Evolutionary conservation across 257 asterid species (phyloP).

Genomic region (Ocimum tenuiflorum): DNA sequence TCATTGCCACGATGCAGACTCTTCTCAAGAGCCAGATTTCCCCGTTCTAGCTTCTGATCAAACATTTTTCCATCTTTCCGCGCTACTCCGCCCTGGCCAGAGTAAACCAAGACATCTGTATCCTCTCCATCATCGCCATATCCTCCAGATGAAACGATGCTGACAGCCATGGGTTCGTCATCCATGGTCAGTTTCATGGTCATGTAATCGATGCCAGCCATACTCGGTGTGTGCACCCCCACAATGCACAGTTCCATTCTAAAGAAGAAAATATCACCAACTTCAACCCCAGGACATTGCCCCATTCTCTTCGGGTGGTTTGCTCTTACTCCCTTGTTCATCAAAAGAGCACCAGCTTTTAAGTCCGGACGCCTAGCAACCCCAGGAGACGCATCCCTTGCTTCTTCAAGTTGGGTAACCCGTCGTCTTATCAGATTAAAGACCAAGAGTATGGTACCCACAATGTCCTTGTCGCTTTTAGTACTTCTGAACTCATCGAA

Average conservation of each 20-base stretch:
- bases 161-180: conserved; percentile 85
- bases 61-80: conserved; percentile 66
- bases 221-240: conserved; percentile 81
- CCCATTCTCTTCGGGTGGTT: conserved; percentile 62
- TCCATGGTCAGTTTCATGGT: conserved; percentile 44
- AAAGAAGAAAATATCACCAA: conserved; percentile 83
- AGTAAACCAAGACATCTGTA: conserved; percentile 60
- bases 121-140: conserved; percentile 77
- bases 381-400: conserved; percentile 37
- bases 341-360: conserved; percentile 52
- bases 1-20: conserved; percentile 52
- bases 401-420: conserved; percentile 60
- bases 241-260: conserved; percentile 83
- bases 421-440: conserved; percentile 54
- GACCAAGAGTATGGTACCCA: conserved; percentile 40
- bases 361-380: conserved; percentile 62
- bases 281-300: conserved; percentile 67
- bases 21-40: conserved; percentile 55
- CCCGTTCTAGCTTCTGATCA: conserved; percentile 89
- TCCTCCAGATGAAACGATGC: conserved; percentile 92
- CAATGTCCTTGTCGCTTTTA: conserved; percentile 54
- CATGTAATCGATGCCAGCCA: conserved; percentile 94
- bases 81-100: conserved; percentile 83
- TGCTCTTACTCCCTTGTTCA: conserved; percentile 61
- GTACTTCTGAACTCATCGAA: conserved; percentile 46